Evolutionary conservation across 2,329 filamentous ascomycete species (phyloP), one percentile per base, ranked within the genome.

Genomic region (Colletotrichum camelliae): DNA sequence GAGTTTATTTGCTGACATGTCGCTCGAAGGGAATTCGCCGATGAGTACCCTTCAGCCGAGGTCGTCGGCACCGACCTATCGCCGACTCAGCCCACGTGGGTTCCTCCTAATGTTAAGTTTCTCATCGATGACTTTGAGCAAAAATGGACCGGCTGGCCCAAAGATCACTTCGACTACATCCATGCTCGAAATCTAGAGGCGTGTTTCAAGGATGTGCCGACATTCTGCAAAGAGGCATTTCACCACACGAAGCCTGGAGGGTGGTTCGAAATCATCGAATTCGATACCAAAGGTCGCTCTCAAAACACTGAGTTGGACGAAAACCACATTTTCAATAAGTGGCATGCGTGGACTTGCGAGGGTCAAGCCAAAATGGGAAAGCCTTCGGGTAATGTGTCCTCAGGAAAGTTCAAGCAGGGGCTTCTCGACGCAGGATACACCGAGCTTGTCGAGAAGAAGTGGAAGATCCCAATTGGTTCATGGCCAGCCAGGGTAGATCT

Each of bases 141-240:
- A 52, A 79, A 82, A 4, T 92, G 91, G 91, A 84, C 89, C 1
- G 27, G 58, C 2, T 75, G 67, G 67, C 67, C 61, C 0, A 13
- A 21, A 2, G n/a, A 62, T 67, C 82, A 87, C 60, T 90, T 91
- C 79, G 91, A 93, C 82, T 91, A 89, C 78, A 88, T 94, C 69
- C 92, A 93, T 80, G 89, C 89, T 12, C 88, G 90, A 12, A 83
- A 91, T 78, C 87, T 94, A 82, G 85, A 87, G 3, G 92, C 92
- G 18, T 87, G 88, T 60, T 89, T 93, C 76, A 82, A 85, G 3
- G 89, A 91, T 77, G 93, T 91, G 84, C 84, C 86, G 16, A 82
- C 87, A 13, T 83, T 94, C 10, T 88, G 93, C 76, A 81, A 82
- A 15, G 89, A 90, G 73, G 82, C 87, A 1, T 89, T 84, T 75